Evolutionary conservation across 2,329 filamentous ascomycete genomes (phyloP).

Genomic region (Mycocentrospora acerina): DNA sequence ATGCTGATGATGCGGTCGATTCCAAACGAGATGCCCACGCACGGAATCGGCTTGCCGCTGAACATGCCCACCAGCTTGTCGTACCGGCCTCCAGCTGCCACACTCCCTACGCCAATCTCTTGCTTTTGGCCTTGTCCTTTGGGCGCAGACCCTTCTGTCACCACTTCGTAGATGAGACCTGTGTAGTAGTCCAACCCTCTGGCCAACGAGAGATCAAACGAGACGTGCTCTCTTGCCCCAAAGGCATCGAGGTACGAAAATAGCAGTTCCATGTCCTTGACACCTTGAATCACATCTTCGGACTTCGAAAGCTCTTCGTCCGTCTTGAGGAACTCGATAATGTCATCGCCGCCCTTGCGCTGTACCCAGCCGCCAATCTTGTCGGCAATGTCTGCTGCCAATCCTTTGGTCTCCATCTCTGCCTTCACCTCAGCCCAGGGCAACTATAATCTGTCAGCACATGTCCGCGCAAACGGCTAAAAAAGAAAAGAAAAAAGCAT

Average conservation of each 20-base stretch:
- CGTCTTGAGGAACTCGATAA: slow-evolving; percentile 54
- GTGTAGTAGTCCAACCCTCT: slow-evolving; percentile 94
- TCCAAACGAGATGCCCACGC: slow-evolving; percentile 88
- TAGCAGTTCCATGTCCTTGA: slow-evolving; percentile 78
- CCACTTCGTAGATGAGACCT: slow-evolving; percentile 84
- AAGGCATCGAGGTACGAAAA: slow-evolving; percentile 82
- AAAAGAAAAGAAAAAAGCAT: background rate
- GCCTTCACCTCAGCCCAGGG: slow-evolving; percentile 87
- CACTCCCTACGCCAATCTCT: slow-evolving; percentile 74
- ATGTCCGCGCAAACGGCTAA: no score
- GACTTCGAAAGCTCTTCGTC: slow-evolving; percentile 53
- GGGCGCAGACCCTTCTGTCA: slow-evolving; percentile 75
- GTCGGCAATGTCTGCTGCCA: slow-evolving; percentile 75
- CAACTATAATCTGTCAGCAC: slow-evolving; percentile 31
- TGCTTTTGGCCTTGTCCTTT: slow-evolving; percentile 37
- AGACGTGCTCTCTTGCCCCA: slow-evolving; percentile 70
- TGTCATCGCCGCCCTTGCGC: slow-evolving; percentile 71
- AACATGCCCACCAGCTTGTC: slow-evolving; percentile 96
- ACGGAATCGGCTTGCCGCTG: slow-evolving; percentile 85
- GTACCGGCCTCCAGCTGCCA: slow-evolving; percentile 88
- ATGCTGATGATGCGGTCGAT: slow-evolving; percentile 96
- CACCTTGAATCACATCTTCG: slow-evolving; percentile 69
- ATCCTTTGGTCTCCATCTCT: slow-evolving; percentile 93
- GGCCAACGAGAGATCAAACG: slow-evolving; percentile 86
- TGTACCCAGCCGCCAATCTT: slow-evolving; percentile 84